Evolutionary conservation across 495 filamentous ascomycete species (phyloP), one percentile per base, ranked within the genome.

Genomic region (Venustampulla echinocandica): DNA sequence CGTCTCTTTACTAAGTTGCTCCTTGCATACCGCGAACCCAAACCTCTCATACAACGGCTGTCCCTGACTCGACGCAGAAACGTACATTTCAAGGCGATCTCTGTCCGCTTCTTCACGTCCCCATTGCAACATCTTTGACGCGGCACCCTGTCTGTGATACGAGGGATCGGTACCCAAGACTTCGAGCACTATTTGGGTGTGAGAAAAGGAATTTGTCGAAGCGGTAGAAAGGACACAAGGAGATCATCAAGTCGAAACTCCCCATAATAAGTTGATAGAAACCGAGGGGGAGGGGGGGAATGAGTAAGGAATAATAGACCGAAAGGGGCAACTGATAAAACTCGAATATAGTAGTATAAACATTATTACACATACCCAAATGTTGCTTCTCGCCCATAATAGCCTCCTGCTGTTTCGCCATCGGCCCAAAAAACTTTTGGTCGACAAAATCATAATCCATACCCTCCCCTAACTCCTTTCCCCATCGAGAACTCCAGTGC

Each of bases 31-130:
- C 9, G 5, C 40, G 21, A 21, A 50, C 2, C 47, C 47, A 24
- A 36, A 34, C 47, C 33, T 50, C 41, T 50, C 32, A 39, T 49
- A 50, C 28, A 50, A 30, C 10, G 1, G 1, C 28, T 11, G 7
- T 2, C 25, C 47, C 24, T 0, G 6, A 28, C 27, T 22, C 4
- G 5, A 10, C 2, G 23, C 49, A 51, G 45, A 41, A 3, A 51
- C 20, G 35, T 51, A 51, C 7, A 30, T 14, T 14, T 51, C 42
- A 21, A 46, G 1, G 13, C 42, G 42, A 14, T 46, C 42, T 18
- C 19, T 15, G 34, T 51, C 49, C 9, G 42, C 42, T 11, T 20
- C 19, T 5, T 51, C 35, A 33, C 4, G 10, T 5, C 30, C 42
- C 42, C 49, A 51, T 24, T 46, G 14, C 24, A 51, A 13, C 6